Evolutionary conservation across 192 early-diverging fungal genomes (phyloP).

Genomic region (Rhizophagus sp.): DNA sequence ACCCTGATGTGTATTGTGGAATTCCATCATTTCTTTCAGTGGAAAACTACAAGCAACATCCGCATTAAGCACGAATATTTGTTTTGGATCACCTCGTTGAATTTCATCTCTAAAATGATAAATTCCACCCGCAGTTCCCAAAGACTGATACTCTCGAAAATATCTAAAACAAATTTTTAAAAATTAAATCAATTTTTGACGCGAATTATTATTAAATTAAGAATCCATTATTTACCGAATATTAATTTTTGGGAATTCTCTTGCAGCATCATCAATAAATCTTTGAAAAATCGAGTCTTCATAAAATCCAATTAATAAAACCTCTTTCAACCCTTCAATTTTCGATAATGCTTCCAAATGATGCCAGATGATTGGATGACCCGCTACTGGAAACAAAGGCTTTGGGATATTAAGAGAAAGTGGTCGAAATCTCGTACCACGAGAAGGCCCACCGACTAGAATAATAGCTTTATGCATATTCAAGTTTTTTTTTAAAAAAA

Average conservation of each 20-base stretch:
- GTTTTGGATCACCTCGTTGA: constrained; percentile 82
- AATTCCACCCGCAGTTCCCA: constrained; percentile 96
- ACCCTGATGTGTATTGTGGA: constrained; percentile 81
- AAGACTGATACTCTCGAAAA: constrained; percentile 94
- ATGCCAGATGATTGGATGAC: constrained; percentile 95
- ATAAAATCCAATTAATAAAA: constrained; percentile 96
- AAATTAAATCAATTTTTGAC: neutral
- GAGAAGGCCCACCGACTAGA: constrained; percentile 96
- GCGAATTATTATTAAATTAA: neutral
- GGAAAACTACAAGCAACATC: constrained; percentile 97
- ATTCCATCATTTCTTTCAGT: constrained; percentile 79
- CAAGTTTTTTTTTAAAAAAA: neutral
- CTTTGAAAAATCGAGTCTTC: constrained; percentile 90
- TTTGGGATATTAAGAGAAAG: constrained; percentile 95
- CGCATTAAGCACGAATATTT: constrained; percentile 95
- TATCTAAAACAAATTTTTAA: constrained; percentile 59
- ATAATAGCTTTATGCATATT: constrained; percentile 81
- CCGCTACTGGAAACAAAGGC: constrained; percentile 98
- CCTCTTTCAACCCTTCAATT: constrained; percentile 87
- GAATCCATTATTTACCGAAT: constrained; percentile 65
- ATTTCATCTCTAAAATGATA: constrained; percentile 99
- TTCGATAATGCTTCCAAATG: constrained; percentile 91
- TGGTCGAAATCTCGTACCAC: constrained; percentile 96
- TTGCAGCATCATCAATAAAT: constrained; percentile 83
- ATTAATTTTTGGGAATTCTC: constrained; percentile 82